phyloP scores from a whole-genome alignment of 805 yeast species.

The Yarrowia sp. region DNA sequence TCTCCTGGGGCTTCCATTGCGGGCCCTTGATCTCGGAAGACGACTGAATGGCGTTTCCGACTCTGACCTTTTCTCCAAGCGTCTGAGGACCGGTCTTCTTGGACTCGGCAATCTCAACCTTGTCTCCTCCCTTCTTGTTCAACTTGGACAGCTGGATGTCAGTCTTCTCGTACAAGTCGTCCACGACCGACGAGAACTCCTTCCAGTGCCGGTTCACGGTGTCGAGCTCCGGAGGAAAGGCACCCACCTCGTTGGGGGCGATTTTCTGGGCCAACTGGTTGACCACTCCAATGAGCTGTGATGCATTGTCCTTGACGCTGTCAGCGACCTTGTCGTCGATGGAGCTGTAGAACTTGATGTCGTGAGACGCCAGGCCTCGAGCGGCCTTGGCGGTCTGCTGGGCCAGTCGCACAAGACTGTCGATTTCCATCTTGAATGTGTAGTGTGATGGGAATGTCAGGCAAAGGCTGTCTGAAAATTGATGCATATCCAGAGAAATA shows the following conservation, averaged over 20 bases:
- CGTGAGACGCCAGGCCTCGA: conserved; percentile 75
- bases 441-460: conserved; percentile 10
- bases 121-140: conserved; percentile 45
- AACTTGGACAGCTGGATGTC: conserved; percentile 69
- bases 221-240: conserved; percentile 54
- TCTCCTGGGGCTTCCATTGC: conserved; percentile 53
- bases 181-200: conserved; percentile 66
- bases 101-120: conserved; percentile 40
- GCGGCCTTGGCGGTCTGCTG: conserved; percentile 64
- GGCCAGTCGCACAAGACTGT: conserved; percentile 35
- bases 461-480: conserved; percentile 7
- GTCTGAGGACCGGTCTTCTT: conserved; percentile 15
- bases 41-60: conserved; percentile 29
- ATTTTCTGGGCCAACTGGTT: conserved; percentile 46
- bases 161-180: conserved; percentile 74
- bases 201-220: conserved; percentile 60
- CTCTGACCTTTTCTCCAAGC: conserved; percentile 30
- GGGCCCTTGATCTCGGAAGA: conserved; percentile 37
- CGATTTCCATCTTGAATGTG: conserved; percentile 33
- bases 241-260: conserved; percentile 46
- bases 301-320: conserved; percentile 52
- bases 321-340: conserved; percentile 59
- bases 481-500: conserved; percentile 32
- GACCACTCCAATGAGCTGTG: conserved; percentile 46
- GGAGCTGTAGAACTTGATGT: conserved; percentile 75